Evolutionary conservation across 495 filamentous ascomycete genomes (phyloP).

Genomic region (Xylaria venustula): DNA sequence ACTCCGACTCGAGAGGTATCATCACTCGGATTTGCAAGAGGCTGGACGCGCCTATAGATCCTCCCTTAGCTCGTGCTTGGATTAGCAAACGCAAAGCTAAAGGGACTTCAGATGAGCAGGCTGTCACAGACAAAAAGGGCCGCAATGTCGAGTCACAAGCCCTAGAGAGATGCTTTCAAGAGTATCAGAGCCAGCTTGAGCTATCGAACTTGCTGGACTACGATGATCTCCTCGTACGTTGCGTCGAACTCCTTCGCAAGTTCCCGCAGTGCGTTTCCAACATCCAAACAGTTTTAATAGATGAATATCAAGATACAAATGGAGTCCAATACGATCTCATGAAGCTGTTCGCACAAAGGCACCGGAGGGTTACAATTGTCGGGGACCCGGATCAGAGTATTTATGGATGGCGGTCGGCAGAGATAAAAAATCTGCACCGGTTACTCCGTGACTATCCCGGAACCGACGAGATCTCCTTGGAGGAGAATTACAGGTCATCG

Average conservation of each 20-base stretch:
- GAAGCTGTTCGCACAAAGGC: slow-evolving; percentile 75
- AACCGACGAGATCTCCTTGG: slow-evolving; percentile 79
- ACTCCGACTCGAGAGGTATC: slow-evolving; percentile 71
- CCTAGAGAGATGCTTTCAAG: slow-evolving; percentile 69
- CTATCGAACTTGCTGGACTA: slow-evolving; percentile 88
- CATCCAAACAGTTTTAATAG: slow-evolving; percentile 88
- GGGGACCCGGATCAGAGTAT: slow-evolving; percentile 99
- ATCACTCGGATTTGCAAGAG: slow-evolving; percentile 81
- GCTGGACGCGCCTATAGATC: slow-evolving; percentile 65
- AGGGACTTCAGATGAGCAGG: slow-evolving; percentile 46
- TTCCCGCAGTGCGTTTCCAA: slow-evolving; percentile 87
- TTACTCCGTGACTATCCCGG: slow-evolving; percentile 75
- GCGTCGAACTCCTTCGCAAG: slow-evolving; percentile 72
- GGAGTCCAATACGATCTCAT: slow-evolving; percentile 93
- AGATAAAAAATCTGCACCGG: slow-evolving; percentile 82
- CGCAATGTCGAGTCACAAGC: slow-evolving; percentile 66
- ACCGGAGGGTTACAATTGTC: slow-evolving; percentile 82
- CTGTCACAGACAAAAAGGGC: slow-evolving; percentile 33
- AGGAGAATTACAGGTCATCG: slow-evolving; percentile 94
- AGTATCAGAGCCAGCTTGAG: slow-evolving; percentile 74
- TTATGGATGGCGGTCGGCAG: slow-evolving; percentile 95
- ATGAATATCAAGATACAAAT: slow-evolving; percentile 99
- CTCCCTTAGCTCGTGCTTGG: slow-evolving; percentile 63
- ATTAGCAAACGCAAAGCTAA: slow-evolving; percentile 88
- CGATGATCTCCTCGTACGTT: slow-evolving; percentile 86